phyloP scores from a whole-genome alignment of 169 alveolate genomes.

The Plasmodium billcollinsi region DNA sequence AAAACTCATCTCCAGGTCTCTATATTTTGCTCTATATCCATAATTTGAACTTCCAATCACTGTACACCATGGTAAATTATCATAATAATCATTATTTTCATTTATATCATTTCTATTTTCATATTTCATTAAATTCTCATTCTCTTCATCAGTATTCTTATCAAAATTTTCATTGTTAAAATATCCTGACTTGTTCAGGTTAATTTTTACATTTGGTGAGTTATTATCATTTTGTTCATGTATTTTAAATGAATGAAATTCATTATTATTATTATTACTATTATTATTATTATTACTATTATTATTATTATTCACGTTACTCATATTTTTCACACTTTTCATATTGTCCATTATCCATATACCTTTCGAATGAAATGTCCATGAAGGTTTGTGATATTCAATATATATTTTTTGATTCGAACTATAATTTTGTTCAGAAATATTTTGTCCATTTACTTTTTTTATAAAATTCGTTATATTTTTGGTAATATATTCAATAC shows the following conservation, averaged over 20 bases:
- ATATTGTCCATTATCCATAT: constrained; percentile 53
- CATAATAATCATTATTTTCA: constrained; percentile 10
- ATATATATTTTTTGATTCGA: constrained; percentile 29
- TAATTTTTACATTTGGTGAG: constrained; percentile 75
- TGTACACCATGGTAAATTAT: constrained; percentile 81
- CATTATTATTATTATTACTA: neutral
- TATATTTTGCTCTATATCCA: constrained; percentile 81
- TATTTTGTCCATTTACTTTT: constrained; percentile 14
- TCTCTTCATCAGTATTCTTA: constrained; percentile 23
- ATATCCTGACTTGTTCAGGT: constrained; percentile 83
- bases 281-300: neutral
- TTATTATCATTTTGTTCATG: constrained; percentile 52
- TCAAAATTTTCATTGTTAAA: constrained; percentile 67
- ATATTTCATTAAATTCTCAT: constrained; percentile 52
- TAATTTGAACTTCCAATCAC: constrained; percentile 87
- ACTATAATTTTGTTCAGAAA: constrained; percentile 12
- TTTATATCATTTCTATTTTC: constrained; percentile 55
- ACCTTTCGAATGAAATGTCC: constrained; percentile 76
- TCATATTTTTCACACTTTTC: neutral
- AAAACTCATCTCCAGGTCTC: constrained; percentile 84
- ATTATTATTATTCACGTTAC: neutral
- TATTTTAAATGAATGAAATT: neutral
- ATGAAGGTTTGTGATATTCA: constrained; percentile 67
- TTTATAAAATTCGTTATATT: constrained; percentile 32
- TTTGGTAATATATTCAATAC: constrained; percentile 64